These are phyloP conservation scores for Cupressus sempervirens DNA, from an alignment of 75 land plant species.

Conservation along the genomic window DNA sequence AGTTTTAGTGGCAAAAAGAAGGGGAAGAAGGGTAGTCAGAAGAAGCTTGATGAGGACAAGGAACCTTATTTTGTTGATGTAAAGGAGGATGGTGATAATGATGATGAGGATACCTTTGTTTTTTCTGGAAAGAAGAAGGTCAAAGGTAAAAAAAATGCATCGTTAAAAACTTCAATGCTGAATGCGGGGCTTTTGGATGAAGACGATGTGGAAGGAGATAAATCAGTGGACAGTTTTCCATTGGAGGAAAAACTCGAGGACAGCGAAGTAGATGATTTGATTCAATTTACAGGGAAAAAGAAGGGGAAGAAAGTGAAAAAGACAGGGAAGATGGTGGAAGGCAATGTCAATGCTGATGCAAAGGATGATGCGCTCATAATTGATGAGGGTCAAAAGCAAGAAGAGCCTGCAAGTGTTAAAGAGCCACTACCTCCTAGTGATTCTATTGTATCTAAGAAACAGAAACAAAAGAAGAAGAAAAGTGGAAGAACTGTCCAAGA, in stretches of 20 bases:
- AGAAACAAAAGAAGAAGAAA: slow-evolving; percentile 85
- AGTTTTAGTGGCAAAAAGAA: slow-evolving; percentile 20
- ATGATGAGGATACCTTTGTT: slow-evolving; percentile 13
- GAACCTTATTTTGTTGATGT: slow-evolving; percentile 6
- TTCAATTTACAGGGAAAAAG: slow-evolving; percentile 14
- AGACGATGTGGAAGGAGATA: slow-evolving; percentile 23
- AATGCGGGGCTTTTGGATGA: slow-evolving; percentile 15
- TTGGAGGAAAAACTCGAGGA: not conserved
- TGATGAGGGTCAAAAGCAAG: slow-evolving; percentile 13
- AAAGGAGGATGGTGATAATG: slow-evolving; percentile 10
- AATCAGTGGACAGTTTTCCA: slow-evolving; percentile 3
- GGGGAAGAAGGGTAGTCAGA: slow-evolving; percentile 15
- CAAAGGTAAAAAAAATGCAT: slow-evolving; percentile 25
- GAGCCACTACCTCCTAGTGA: slow-evolving; percentile 6
- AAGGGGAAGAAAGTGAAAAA: slow-evolving; percentile 30
- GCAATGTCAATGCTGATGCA: slow-evolving; percentile 19
- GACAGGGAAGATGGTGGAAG: slow-evolving; percentile 13
- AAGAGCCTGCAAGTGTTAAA: not conserved
- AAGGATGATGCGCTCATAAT: slow-evolving; percentile 17
- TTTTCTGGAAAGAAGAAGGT: slow-evolving; percentile 48
- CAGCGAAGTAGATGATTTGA: not conserved
- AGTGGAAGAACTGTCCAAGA: slow-evolving; percentile 73
- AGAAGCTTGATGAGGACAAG: slow-evolving; percentile 11
- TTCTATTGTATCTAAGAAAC: slow-evolving; percentile 37
- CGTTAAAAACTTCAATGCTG: slow-evolving; percentile 12